These are phyloP conservation scores for Rhodotorula sp. DNA, from an alignment of 1,284 basidiomycete genomes.

Conservation along the genomic window DNA sequence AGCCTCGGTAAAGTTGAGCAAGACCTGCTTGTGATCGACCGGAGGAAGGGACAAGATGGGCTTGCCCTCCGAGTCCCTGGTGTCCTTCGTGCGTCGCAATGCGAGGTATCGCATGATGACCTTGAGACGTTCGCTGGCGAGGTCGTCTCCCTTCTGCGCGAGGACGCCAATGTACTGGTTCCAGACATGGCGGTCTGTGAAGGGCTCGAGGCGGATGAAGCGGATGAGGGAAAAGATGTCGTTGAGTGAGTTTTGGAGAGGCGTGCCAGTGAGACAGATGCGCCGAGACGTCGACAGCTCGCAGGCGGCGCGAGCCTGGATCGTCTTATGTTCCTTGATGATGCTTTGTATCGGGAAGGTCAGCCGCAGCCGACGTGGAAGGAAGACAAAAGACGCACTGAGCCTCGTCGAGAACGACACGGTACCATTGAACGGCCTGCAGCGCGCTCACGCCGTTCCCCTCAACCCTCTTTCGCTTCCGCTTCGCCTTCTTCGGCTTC, in stretches of 20 bases:
- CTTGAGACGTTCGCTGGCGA: conserved; percentile 90
- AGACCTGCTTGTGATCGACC: conserved; percentile 77
- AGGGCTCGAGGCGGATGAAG: conserved; percentile 86
- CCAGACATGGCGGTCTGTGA: conserved; percentile 91
- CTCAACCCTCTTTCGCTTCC: conserved; percentile 52
- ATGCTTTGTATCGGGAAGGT: conserved; percentile 57
- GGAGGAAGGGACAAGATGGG: conserved; percentile 83
- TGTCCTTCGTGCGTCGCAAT: conserved; percentile 92
- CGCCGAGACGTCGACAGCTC: conserved; percentile 90
- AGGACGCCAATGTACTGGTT: conserved; percentile 87
- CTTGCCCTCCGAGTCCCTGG: conserved; percentile 73
- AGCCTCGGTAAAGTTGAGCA: conserved; percentile 75
- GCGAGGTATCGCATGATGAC: conserved; percentile 97
- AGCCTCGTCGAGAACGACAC: conserved; percentile 96
- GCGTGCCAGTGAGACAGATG: conserved; percentile 92
- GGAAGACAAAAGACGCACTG: conserved; percentile 63
- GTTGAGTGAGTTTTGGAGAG: conserved; percentile 97
- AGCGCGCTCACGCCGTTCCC: conserved; percentile 58
- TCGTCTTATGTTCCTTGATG: conserved; percentile 93
- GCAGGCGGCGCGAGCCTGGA: conserved; percentile 90
- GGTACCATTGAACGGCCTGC: conserved; percentile 95
- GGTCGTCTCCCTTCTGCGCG: conserved; percentile 62
- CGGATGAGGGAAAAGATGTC: conserved; percentile 96
- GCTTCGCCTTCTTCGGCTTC: conserved; percentile 47
- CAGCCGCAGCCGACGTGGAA: not conserved